Conservation (phyloP, 768 basidiomycete genomes). For the Dictyophora rubrovolvata region DNA sequence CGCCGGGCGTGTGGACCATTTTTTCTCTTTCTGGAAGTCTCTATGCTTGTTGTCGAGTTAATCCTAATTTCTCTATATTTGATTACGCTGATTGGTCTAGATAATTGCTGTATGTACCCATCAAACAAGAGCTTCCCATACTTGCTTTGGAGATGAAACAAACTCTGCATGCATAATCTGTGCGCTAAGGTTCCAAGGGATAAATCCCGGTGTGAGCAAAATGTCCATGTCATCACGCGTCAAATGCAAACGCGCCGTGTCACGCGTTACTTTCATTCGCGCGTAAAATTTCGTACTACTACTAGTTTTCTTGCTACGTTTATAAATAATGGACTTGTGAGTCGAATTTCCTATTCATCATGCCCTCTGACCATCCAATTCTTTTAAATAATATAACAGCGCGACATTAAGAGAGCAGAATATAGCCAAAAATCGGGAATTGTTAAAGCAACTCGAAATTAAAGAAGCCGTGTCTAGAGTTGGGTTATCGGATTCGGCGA, state of each 20-base stretch:
- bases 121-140: background rate
- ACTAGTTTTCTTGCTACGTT: background rate
- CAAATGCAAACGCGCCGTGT: background rate
- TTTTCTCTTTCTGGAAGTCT: background rate
- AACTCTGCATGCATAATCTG: no score
- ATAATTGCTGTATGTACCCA: background rate
- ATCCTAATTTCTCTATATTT: slow-evolving; percentile 2
- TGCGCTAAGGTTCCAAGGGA: no score
- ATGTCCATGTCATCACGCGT: no score
- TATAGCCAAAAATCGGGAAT: slow-evolving; percentile 68
- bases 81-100: background rate
- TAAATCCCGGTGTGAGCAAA: background rate
- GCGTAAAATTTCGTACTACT: no score
- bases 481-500: slow-evolving; percentile 27
- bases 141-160: background rate
- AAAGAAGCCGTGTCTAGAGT: slow-evolving; percentile 44
- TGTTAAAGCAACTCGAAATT: slow-evolving; percentile 63
- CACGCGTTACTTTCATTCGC: background rate
- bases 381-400: slow-evolving; percentile 4
- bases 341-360: background rate
- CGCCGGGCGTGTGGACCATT: slow-evolving; percentile 5
- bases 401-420: slow-evolving; percentile 51
- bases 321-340: slow-evolving; percentile 2
- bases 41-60: background rate
- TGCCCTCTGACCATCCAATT: background rate